phyloP scores from a whole-genome alignment of 129 eudicot species.

The Lactuca saligna region DNA sequence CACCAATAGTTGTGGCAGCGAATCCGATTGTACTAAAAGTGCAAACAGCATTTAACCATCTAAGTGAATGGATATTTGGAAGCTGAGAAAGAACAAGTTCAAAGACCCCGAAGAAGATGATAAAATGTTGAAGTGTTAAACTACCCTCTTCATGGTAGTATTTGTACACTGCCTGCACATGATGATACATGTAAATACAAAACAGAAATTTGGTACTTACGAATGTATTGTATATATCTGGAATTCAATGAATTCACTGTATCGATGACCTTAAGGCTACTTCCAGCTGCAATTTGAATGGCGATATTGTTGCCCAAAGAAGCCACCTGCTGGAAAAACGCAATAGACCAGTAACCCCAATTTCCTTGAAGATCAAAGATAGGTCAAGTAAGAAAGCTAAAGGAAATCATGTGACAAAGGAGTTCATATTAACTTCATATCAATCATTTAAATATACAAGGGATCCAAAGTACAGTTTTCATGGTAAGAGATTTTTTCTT shows the following conservation, averaged over 20 bases:
- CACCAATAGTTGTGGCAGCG: conserved; percentile 53
- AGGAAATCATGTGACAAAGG: no score
- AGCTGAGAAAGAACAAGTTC: conserved; percentile 57
- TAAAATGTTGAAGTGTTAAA: conserved; percentile 50
- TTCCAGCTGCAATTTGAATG: conserved; percentile 64
- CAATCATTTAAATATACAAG: no score
- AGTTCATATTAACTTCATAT: no score
- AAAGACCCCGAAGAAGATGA: conserved; percentile 46
- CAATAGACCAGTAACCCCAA: conserved; percentile 65
- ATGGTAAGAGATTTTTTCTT: no score
- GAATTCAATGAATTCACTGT: background rate
- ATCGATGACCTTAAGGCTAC: conserved; percentile 44
- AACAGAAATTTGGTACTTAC: background rate
- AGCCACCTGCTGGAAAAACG: conserved; percentile 72
- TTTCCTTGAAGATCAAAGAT: conserved; percentile 43
- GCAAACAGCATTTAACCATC: conserved; percentile 55
- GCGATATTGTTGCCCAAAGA: conserved; percentile 63
- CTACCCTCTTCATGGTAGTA: conserved; percentile 45
- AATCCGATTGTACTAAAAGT: conserved; percentile 50
- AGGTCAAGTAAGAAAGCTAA: background rate
- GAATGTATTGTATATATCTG: conserved; percentile 6
- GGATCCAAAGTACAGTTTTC: no score
- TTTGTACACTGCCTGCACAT: conserved; percentile 54
- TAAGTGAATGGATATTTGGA: conserved; percentile 47
- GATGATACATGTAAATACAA: background rate